Conservation (phyloP, 1,284 basidiomycete species). For the Papiliotrema flavescens region DNA sequence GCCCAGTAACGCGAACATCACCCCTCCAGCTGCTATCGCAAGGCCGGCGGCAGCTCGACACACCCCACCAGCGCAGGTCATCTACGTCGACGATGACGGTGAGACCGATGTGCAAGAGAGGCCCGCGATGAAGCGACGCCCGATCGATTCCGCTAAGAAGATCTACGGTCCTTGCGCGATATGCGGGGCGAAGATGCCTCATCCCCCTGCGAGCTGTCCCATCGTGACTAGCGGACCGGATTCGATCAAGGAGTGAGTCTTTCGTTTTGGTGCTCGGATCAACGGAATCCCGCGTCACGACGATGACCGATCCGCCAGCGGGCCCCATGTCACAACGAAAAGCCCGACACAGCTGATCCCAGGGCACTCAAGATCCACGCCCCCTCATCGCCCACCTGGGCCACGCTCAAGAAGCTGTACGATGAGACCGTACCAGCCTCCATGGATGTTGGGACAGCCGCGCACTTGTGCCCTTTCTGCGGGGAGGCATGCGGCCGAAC, state of each 20-base stretch:
- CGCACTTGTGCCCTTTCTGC: slow-evolving; percentile 32
- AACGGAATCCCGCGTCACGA: no score
- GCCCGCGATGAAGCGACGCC: not conserved
- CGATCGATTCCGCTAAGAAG: not conserved
- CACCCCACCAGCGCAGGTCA: not conserved
- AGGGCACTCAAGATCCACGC: slow-evolving; percentile 6
- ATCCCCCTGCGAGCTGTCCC: slow-evolving; percentile 10
- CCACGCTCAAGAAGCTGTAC: not conserved
- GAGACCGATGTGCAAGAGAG: not conserved
- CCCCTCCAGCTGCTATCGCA: not conserved
- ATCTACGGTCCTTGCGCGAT: slow-evolving; percentile 7
- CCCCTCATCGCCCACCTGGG: not conserved
- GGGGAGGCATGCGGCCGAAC: slow-evolving; percentile 18
- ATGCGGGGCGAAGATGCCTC: slow-evolving; percentile 5
- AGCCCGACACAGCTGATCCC: not conserved
- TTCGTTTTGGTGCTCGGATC: no score
- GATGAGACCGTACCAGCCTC: not conserved
- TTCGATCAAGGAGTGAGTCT: slow-evolving; percentile 12
- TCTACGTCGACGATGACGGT: not conserved
- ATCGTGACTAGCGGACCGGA: slow-evolving; percentile 13
- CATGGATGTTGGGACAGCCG: not conserved
- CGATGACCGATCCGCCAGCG: no score
- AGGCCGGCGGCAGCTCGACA: not conserved
- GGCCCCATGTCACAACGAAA: no score
- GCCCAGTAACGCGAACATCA: not conserved